Base-by-base conservation (phyloP, 176 grass and related monocot genomes). In the Dendrocalamus sinicus region DNA sequence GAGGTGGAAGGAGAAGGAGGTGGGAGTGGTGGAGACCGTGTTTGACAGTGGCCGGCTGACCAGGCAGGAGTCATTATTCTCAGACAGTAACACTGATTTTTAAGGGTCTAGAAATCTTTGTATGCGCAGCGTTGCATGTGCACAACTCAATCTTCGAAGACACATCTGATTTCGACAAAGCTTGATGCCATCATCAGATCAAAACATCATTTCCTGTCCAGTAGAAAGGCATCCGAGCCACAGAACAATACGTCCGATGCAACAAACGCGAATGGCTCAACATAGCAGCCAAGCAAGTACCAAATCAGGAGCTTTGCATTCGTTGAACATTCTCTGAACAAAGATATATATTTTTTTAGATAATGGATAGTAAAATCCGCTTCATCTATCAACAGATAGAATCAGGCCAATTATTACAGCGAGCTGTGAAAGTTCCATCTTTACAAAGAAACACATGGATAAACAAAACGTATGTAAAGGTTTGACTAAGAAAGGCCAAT, bases 41-140 rank as follows among this genome's bases (percentile, higher is more conserved):
- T 91, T 91, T 55, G 84, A 91, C 75, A 87, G 84, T 40, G 84
- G 89, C 74, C 89, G 80, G 3, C 84, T 74, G 15, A 85, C 80
- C 8, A 72, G 59, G 13, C 85, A 92, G 40, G 91, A 92, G 63
- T 67, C 75, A 54, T 23, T 92, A 62, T 92, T 92, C 86, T 86
- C 82, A 3, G 76, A n/a, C n/a, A n/a, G n/a, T n/a, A n/a, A n/a
- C n/a, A n/a, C n/a, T n/a, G n/a, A n/a, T n/a, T n/a, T n/a, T n/a
- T n/a, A n/a, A n/a, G n/a, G n/a, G n/a, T n/a, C n/a, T n/a, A n/a
- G n/a, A n/a, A n/a, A n/a, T n/a, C n/a, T n/a, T n/a, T n/a, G n/a
- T n/a, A n/a, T n/a, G n/a, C n/a, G n/a, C n/a, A n/a, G n/a, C n/a
- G n/a, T n/a, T n/a, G n/a, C n/a, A n/a, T n/a, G n/a, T n/a, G n/a